Base-by-base conservation (phyloP, 148 eudicot genomes). In the Salicornia ramosissima region DNA sequence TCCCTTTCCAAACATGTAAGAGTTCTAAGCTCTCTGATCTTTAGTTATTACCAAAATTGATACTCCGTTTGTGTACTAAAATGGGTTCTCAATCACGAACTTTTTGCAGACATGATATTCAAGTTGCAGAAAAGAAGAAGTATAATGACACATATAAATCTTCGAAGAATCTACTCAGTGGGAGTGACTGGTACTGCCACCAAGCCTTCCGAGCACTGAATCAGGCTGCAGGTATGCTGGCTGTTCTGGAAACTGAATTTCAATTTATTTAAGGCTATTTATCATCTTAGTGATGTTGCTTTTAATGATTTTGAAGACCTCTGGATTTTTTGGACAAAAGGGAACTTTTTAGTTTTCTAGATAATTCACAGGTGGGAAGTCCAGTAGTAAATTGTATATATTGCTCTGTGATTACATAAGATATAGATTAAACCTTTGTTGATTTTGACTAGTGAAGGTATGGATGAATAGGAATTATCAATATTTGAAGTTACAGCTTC, bases 141-240 rank as follows among this genome's bases (percentile, higher is more conserved):
- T 90, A 86, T 79, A 94, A 94, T 75, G 97, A 94, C 72, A 83
- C 73, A 16, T 72, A 84, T 63, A 88, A 73, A 77, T 80, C 68
- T 64, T 83, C 97, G 34, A 91, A 83, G 78, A 84, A 80, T 78
- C 96, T 94, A 72, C 69, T 90, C 29, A 83, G 93, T 73, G 99
- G 99, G 54, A 89, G 74, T 63, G 88, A 87, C 64, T 94, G 99
- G 99, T 94, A 94, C 79, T 94, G 99, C 78, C 92, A 91, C 15
- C 99, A 94, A 85, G 92, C 99, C 74, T 94, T 94, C 67, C 80
- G 99, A 75, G 97, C 99, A 75, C 87, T 94, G 50, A 94, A 94
- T 79, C 99, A 94, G 80, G 97, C 99, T 73, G 87, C 99, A 85
- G 99, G 99, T 94, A 82, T 55, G 77, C 53, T 71, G 47, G 56